Conservation (phyloP, 768 basidiomycete species). For the Nidula microcarpa region DNA sequence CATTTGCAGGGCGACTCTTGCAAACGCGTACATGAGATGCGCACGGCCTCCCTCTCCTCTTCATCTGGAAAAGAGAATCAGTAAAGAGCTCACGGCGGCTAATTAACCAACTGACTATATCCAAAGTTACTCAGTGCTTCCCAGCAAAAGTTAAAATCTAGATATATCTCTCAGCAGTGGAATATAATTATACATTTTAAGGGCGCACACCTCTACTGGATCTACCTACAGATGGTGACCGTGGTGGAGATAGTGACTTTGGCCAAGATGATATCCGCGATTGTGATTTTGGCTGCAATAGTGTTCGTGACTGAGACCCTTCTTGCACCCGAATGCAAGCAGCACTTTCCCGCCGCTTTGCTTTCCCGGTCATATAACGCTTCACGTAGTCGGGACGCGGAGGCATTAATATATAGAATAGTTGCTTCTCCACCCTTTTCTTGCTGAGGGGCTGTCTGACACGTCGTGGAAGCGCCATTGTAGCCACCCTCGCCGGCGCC, state of each 20-base stretch:
- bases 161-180: not conserved
- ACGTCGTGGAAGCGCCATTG: too few species aligned
- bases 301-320: not conserved
- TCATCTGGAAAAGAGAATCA: conserved; percentile 31
- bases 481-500: not conserved
- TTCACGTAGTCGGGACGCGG: conserved; percentile 20
- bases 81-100: not conserved
- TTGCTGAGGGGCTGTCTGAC: not conserved
- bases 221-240: not conserved
- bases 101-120: not conserved
- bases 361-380: not conserved
- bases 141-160: not conserved
- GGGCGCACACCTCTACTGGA: not conserved
- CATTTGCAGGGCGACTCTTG: conserved; percentile 52
- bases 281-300: too few species aligned
- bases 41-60: conserved; percentile 39
- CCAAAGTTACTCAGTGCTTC: not conserved
- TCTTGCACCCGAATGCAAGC: not conserved
- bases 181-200: not conserved
- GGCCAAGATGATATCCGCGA: too few species aligned
- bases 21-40: conserved; percentile 46
- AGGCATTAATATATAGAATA: conserved; percentile 26
- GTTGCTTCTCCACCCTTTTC: conserved; percentile 2
- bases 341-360: not conserved
- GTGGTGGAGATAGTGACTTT: too few species aligned